A percentile compares a stretch with the other conserved stretches of the same genome.
phyloP scores from a whole-genome alignment of 164 flowering plant species.

The Cinnamomum micranthum region DNA sequence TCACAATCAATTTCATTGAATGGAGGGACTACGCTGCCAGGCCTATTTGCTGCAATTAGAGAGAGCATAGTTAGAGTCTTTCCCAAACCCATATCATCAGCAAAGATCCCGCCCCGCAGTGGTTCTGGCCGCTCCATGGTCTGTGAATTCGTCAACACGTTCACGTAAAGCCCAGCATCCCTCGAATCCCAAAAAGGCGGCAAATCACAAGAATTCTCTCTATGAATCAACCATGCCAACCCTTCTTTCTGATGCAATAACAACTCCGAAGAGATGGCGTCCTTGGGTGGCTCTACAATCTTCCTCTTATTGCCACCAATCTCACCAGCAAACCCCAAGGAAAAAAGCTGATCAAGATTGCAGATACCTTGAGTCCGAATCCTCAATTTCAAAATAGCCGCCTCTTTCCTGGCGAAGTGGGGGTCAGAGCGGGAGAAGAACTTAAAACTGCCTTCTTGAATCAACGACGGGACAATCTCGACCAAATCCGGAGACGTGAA shows the following conservation, averaged over 20 bases:
- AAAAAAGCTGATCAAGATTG: too few species aligned
- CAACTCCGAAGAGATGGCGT: conserved; percentile 72
- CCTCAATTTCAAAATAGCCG: conserved; percentile 49
- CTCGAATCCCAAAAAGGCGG: conserved; percentile 94
- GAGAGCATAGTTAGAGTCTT: conserved; percentile 77
- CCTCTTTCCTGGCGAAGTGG: conserved; percentile 35
- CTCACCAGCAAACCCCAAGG: conserved; percentile 8
- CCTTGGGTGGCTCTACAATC: conserved; percentile 54
- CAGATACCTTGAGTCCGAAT: neutral
- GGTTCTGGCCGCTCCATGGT: conserved; percentile 63
- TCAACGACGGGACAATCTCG: conserved; percentile 21
- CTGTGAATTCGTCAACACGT: conserved; percentile 61
- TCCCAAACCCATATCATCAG: conserved; percentile 97
- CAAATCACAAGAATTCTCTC: conserved; percentile 67
- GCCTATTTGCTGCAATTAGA: conserved; percentile 66
- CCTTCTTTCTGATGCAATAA: conserved; percentile 83
- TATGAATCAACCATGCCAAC: conserved; percentile 69
- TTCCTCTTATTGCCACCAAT: too few species aligned
- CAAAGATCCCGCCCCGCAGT: conserved; percentile 78
- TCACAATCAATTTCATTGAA: conserved; percentile 1
- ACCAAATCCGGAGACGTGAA: conserved; percentile 43
- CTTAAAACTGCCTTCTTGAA: conserved; percentile 36
- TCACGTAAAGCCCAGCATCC: too few species aligned
- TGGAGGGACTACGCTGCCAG: conserved; percentile 10
- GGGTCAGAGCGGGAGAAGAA: conserved; percentile 27